These are phyloP conservation scores for Fusarium irregulare DNA, from an alignment of 2,329 filamentous ascomycete genomes.

Conservation along the genomic window DNA sequence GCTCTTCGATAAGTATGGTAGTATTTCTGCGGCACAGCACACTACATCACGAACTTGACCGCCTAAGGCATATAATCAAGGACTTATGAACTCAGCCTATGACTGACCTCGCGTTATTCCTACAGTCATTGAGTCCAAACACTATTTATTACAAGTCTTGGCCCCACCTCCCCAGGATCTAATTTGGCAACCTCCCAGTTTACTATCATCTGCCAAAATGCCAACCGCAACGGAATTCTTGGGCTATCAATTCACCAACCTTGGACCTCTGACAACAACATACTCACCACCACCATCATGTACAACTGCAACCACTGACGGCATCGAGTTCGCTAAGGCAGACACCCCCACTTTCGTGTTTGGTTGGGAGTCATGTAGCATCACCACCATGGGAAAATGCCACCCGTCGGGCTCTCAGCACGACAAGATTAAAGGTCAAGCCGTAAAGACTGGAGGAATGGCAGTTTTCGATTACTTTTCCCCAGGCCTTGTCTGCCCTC, in stretches of 20 bases:
- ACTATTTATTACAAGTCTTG: not conserved
- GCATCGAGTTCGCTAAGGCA: conserved; percentile 5
- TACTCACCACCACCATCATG: conserved; percentile 44
- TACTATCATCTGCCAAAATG: conserved; percentile 28
- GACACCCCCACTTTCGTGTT: not conserved
- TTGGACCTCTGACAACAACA: conserved; percentile 48
- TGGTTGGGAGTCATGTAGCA: conserved; percentile 20
- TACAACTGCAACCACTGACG: conserved; percentile 6
- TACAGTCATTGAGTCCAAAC: no score
- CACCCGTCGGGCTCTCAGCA: conserved; percentile 32
- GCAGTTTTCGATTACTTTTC: conserved; percentile 36
- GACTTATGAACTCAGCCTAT: no score
- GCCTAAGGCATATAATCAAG: not conserved
- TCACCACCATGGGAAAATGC: conserved; percentile 29
- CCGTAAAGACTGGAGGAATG: not conserved
- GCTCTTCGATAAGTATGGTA: not conserved
- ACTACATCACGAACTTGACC: no score
- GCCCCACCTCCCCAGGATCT: no score
- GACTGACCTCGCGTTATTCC: no score
- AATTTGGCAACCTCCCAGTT: not conserved
- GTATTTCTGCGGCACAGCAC: not conserved
- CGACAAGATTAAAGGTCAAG: conserved; percentile 7
- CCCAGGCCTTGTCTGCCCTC: conserved; percentile 42
- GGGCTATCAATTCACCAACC: conserved; percentile 40
- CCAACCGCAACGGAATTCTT: conserved; percentile 38